Base-by-base conservation (phyloP, 257 asterid genomes). In the Buddleja alternifolia region DNA sequence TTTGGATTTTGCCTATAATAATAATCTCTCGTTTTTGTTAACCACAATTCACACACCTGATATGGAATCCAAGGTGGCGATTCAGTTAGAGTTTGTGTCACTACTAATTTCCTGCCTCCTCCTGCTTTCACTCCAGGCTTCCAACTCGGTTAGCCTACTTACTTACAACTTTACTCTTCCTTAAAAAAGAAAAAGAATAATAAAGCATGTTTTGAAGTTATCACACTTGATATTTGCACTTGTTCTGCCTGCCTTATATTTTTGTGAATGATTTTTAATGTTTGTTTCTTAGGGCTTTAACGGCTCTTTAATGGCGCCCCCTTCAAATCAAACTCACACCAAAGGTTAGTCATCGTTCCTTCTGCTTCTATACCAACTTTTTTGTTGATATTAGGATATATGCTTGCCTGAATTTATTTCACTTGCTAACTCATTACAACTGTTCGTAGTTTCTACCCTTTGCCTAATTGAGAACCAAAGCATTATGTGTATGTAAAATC, bases 91-190 rank as follows among this genome's bases (percentile, higher is more conserved):
- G 56, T 47, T 72, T 48, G 75, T 71, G 56, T 25, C 16, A 6
- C 68, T 79, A 66, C 73, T 81, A 58, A 41, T 75, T 75, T 54
- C 32, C 20, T 77, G 77, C 79, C 47, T 75, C 79, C 47, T 79
- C 52, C 58, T 81, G 78, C 66, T 78, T 76, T 56, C 66, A 10
- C 54, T 65, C 39, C 71, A 69, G 3, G 78, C 85, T 74, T 77
- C 82, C 74, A 66, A 59, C 72, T 79, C 80, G 71, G 90, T 84
- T 25, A 70, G 86, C 51, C 15, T 72, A 36, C 42, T 58, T 14
- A 7, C 46, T 7, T n/a, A n/a, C 34, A 32, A 41, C 29, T 64
- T 65, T 57, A 32, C 53, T 52, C 55, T 68, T 71, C n/a, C 24
- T 16, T 39, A 8, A 0, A 60, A 15, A n/a, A n/a, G n/a, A n/a